Evolutionary conservation across 169 alveolate genomes (phyloP), one percentile per base, ranked within the genome.

Genomic region (Babesia ovis): DNA sequence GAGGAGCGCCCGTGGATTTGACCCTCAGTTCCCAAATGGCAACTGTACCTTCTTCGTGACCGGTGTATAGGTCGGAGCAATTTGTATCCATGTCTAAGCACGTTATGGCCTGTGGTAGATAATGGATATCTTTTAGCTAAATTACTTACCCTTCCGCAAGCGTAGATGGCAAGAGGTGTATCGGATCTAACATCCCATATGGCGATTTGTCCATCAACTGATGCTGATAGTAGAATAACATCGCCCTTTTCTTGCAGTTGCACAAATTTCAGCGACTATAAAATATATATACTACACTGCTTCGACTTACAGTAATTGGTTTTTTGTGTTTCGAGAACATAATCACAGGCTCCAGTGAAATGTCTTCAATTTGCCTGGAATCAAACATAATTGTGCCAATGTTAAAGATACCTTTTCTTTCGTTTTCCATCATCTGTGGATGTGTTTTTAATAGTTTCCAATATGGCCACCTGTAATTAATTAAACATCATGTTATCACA

Each of bases 11-110:
- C 11, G 41, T 42, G 11, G 61, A 56, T n/a, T 76, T 60, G 42
- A 58, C 31, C 37, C 82, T 50, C 14, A 79, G 50, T 22, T 79
- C 83, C 83, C 81, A 79, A 31, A 79, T 58, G 41, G 72, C 54
- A 16, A 79, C 12, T 4, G 75, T 64, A 27, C 87, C 87, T 29
- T 54, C 75, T 23, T 51, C 53, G 31, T 53, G 70, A 8, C 87
- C 87, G n/a, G 83, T 79, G 82, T 51, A 79, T 3, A 69, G 31
- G 20, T 41, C 51, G 18, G 43, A n/a, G 34, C 64, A 50, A 22
- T n/a, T 48, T 14, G 8, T 58, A 29, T 35, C 34, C 32, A 67
- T 6, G 51, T 53, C 75, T 27, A 79, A 34, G 60, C 87, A 79
- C 2, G 87, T 69, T 8, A 79, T 16, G 16, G 87, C 54, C 87